phyloP scores from a whole-genome alignment of 331 rosid genomes.

The Quercus lobata region DNA sequence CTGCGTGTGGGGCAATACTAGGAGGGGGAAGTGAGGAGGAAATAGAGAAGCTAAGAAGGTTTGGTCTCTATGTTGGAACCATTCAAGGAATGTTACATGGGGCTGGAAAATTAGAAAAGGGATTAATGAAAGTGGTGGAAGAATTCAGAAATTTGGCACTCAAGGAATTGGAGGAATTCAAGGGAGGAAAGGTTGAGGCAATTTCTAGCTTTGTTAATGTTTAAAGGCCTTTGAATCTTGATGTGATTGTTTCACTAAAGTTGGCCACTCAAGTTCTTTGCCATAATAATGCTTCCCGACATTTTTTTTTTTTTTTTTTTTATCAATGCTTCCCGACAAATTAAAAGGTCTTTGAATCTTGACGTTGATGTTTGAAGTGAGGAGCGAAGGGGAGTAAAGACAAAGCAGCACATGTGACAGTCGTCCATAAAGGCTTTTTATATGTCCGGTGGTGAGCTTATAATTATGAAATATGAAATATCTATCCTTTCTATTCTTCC shows the following conservation, averaged over 20 bases:
- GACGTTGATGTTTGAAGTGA: too few relatives aligned
- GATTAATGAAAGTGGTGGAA: slow-evolving; percentile 6
- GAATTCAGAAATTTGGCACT: slow-evolving; percentile 33
- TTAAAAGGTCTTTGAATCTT: too few relatives aligned
- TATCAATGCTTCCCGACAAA: too few relatives aligned
- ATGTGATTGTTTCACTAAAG: too few relatives aligned
- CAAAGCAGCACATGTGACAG: background rate
- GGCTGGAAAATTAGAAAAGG: slow-evolving; percentile 13
- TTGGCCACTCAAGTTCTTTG: too few relatives aligned
- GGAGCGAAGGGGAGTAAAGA: background rate
- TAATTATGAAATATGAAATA: too few relatives aligned
- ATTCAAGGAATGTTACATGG: slow-evolving; percentile 22
- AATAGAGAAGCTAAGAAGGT: slow-evolving; percentile 34
- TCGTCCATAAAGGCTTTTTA: background rate
- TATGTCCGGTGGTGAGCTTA: too few relatives aligned
- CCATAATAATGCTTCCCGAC: too few relatives aligned
- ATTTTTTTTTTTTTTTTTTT: too few relatives aligned
- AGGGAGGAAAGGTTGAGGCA: slow-evolving; percentile 18
- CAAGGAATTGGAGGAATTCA: slow-evolving; percentile 33
- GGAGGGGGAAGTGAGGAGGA: slow-evolving; percentile 65
- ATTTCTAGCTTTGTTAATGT: slow-evolving; percentile 34
- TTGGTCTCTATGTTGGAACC: slow-evolving; percentile 47
- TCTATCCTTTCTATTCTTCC: too few relatives aligned
- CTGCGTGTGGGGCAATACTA: slow-evolving; percentile 65
- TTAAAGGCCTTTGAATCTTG: background rate